phyloP scores from a whole-genome alignment of 2,329 filamentous ascomycete species.

The Fusarium sp. region DNA sequence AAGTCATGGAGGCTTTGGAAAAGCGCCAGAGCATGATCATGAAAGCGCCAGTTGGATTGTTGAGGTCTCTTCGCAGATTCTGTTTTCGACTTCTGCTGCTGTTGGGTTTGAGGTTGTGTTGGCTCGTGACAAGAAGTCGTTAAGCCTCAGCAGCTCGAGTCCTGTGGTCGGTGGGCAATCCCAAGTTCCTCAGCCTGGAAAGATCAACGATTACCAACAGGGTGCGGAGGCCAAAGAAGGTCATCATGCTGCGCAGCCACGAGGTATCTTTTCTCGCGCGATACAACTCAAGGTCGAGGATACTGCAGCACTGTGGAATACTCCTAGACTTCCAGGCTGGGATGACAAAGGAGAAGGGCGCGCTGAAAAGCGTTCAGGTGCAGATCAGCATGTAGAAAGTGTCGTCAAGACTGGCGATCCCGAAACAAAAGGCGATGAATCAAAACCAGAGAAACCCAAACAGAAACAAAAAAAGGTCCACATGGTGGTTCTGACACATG shows the following conservation, averaged over 20 bases:
- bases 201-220: conserved; percentile 79
- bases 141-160: conserved; percentile 68
- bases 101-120: conserved; percentile 90
- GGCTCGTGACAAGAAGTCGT: conserved; percentile 83
- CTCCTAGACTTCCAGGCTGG: conserved; percentile 79
- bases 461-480: conserved; percentile 83
- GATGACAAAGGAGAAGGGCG: conserved; percentile 53
- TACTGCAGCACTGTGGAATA: conserved; percentile 91
- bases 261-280: conserved; percentile 86
- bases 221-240: conserved; percentile 65
- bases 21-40: conserved; percentile 54
- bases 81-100: conserved; percentile 89
- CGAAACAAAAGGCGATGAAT: conserved; percentile 39
- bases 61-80: conserved; percentile 89
- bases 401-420: conserved; percentile 46
- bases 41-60: conserved; percentile 84
- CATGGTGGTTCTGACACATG: conserved; percentile 91
- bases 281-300: conserved; percentile 84
- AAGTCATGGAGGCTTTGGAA: conserved; percentile 56
- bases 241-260: conserved; percentile 69
- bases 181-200: conserved; percentile 71
- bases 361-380: conserved; percentile 28
- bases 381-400: conserved; percentile 48
- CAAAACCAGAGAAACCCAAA: conserved; percentile 53
- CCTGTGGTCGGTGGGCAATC: conserved; percentile 56